phyloP scores from a whole-genome alignment of 495 filamentous ascomycete species.

The Elasticomyces elasticus region DNA sequence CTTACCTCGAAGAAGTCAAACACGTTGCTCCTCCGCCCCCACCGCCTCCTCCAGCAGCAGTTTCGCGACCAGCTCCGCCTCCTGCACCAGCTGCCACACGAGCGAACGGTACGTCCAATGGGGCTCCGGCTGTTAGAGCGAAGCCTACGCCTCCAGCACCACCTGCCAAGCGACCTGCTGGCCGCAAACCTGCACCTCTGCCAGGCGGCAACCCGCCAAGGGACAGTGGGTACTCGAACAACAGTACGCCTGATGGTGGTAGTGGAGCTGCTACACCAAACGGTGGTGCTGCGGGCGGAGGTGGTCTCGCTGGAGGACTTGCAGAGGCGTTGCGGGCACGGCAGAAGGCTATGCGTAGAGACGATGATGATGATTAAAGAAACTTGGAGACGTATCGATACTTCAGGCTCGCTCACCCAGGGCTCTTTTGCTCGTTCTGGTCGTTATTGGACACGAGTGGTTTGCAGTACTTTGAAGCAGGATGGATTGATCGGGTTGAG shows the following conservation, averaged over 20 bases:
- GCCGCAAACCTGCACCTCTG: slow-evolving; percentile 52
- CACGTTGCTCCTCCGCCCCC: slow-evolving; percentile 33
- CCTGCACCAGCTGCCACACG: slow-evolving; percentile 46
- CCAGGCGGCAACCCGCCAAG: slow-evolving; percentile 41
- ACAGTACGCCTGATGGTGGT: slow-evolving; percentile 47
- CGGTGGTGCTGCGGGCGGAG: slow-evolving; percentile 36
- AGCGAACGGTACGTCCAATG: slow-evolving; percentile 41
- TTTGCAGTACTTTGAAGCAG: too few relatives aligned
- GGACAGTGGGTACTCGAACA: slow-evolving; percentile 40
- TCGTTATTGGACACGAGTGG: too few relatives aligned
- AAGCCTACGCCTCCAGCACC: slow-evolving; percentile 75
- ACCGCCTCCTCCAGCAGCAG: slow-evolving; percentile 27
- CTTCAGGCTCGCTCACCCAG: too few relatives aligned
- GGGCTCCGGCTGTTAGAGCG: slow-evolving; percentile 41
- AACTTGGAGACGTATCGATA: too few relatives aligned
- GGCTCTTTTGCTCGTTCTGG: too few relatives aligned
- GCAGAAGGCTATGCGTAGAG: slow-evolving; percentile 56
- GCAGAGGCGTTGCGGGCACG: slow-evolving; percentile 71
- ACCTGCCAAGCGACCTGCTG: slow-evolving; percentile 73
- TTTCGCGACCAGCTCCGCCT: slow-evolving; percentile 44
- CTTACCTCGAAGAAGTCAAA: slow-evolving; percentile 76
- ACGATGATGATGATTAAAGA: slow-evolving; percentile 65
- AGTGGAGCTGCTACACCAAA: slow-evolving; percentile 59
- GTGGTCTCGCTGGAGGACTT: slow-evolving; percentile 69
- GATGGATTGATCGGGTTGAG: too few relatives aligned